Percentiles rank a stretch among this genome's conserved stretches.
These are phyloP conservation scores for Xanthoconium stramineum DNA, from an alignment of 768 basidiomycete genomes.

Conservation along the genomic window DNA sequence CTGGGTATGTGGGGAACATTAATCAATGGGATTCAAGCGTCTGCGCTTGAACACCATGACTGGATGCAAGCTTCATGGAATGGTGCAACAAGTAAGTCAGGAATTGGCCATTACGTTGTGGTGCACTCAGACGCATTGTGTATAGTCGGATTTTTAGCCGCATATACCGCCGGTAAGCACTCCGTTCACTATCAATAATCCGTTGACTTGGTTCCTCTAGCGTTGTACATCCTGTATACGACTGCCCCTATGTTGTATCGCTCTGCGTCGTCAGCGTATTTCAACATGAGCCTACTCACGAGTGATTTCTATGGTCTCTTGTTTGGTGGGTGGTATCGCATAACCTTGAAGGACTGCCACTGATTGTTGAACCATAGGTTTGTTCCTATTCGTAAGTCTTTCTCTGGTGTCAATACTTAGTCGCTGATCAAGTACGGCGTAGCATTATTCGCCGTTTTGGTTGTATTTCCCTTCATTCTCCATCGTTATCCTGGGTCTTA, in stretches of 20 bases:
- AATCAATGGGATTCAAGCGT: conserved; percentile 76
- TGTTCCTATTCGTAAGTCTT: conserved; percentile 51
- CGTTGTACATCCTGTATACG: conserved; percentile 84
- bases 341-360: not conserved
- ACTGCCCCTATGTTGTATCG: conserved; percentile 84
- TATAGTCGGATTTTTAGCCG: conserved; percentile 51
- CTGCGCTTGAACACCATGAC: conserved; percentile 64
- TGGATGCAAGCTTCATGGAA: conserved; percentile 73
- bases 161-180: conserved; percentile 43
- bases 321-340: conserved; percentile 44
- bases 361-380: conserved; percentile 28
- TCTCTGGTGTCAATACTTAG: not conserved
- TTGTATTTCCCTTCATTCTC: conserved; percentile 81
- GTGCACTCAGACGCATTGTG: not conserved
- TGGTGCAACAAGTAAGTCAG: conserved; percentile 59
- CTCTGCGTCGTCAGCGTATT: conserved; percentile 81
- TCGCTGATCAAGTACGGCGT: conserved; percentile 9
- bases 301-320: conserved; percentile 87
- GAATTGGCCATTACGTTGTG: conserved; percentile 26
- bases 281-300: conserved; percentile 81
- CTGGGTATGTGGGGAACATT: conserved; percentile 82
- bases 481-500: conserved; percentile 66
- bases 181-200: not conserved
- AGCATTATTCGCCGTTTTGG: conserved; percentile 86
- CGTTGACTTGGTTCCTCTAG: conserved; percentile 30